Percentiles rank a stretch among this genome's conserved stretches.
Evolutionary conservation across 345 rosid genomes (phyloP).

Genomic region (Moricandia moricandioides): DNA sequence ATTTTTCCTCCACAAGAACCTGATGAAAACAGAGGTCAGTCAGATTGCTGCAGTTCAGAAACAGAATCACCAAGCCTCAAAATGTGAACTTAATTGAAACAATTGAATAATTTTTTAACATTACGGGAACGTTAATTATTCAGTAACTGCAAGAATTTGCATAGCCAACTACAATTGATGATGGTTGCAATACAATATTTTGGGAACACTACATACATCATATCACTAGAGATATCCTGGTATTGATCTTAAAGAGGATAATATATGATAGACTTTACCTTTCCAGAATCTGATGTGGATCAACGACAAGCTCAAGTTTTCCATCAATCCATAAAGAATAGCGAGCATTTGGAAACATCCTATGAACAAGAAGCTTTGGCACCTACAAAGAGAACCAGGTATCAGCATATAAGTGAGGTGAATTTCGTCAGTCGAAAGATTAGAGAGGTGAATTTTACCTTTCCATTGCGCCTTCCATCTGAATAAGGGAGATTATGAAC

Average conservation of each 20-base stretch:
- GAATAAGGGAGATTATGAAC: slow-evolving; percentile 80
- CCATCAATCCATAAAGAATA: slow-evolving; percentile 97
- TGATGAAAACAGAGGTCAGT: slow-evolving; percentile 39
- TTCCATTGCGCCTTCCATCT: slow-evolving; percentile 93
- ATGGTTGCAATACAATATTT: background rate
- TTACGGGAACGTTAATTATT: background rate
- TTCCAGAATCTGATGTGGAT: slow-evolving; percentile 96
- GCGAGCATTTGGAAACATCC: slow-evolving; percentile 91
- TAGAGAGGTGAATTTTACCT: slow-evolving; percentile 48
- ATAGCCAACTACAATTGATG: background rate
- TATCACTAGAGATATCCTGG: slow-evolving; percentile 3
- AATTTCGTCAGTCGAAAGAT: background rate
- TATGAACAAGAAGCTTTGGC: slow-evolving; percentile 53
- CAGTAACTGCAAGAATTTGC: background rate
- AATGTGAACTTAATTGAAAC: background rate
- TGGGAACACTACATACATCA: slow-evolving; percentile 5
- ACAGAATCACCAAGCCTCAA: slow-evolving; percentile 5
- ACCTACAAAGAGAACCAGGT: slow-evolving; percentile 20
- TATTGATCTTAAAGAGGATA: background rate
- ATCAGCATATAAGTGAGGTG: background rate
- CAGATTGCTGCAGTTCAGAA: background rate
- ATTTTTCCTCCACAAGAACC: slow-evolving; percentile 97
- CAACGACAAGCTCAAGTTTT: slow-evolving; percentile 89
- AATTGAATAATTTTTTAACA: too few relatives aligned
- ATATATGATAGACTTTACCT: slow-evolving; percentile 48